Conservation (phyloP, 164 flowering plant genomes). For the Tetracentron sinense region DNA sequence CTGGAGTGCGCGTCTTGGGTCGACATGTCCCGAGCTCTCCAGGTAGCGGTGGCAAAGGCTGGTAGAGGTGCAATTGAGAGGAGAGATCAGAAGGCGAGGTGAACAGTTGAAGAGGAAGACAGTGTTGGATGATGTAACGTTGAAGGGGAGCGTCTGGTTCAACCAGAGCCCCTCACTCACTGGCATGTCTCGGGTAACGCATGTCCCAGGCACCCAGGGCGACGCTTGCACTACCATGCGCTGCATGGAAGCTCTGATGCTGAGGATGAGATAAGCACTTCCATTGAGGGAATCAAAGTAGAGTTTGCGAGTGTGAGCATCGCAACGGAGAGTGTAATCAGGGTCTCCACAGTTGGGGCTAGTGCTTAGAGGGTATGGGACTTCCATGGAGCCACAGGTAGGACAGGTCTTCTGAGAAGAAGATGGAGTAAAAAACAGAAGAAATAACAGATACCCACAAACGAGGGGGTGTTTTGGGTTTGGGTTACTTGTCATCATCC, state of each 20-base stretch:
- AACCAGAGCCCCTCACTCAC: constrained; percentile 58
- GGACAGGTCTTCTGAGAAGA: constrained; percentile 48
- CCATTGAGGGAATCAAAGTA: constrained; percentile 54
- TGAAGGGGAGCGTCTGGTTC: constrained; percentile 58
- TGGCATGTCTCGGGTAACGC: constrained; percentile 46
- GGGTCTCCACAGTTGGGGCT: constrained; percentile 48
- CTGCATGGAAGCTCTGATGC: constrained; percentile 30
- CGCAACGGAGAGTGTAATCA: constrained; percentile 45
- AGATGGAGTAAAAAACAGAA: constrained; percentile 21
- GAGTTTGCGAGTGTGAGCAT: constrained; percentile 36
- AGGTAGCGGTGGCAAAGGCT: constrained; percentile 59
- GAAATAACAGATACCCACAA: constrained; percentile 13
- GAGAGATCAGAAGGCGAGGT: constrained; percentile 52
- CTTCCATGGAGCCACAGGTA: constrained; percentile 46
- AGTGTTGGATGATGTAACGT: constrained; percentile 55
- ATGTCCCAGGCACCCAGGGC: constrained; percentile 39
- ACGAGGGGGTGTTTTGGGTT: constrained; percentile 5
- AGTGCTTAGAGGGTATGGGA: constrained; percentile 71
- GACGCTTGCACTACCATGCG: constrained; percentile 62
- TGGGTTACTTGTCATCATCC: constrained; percentile 10
- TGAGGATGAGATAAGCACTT: constrained; percentile 47
- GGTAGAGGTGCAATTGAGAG: constrained; percentile 56
- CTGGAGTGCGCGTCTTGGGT: constrained; percentile 26
- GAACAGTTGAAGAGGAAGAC: constrained; percentile 64
- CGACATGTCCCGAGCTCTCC: constrained; percentile 43